A percentile compares a stretch with the other conserved stretches of the same genome.
phyloP scores from a whole-genome alignment of 768 basidiomycete genomes.

The Tylopilus intermedius region DNA sequence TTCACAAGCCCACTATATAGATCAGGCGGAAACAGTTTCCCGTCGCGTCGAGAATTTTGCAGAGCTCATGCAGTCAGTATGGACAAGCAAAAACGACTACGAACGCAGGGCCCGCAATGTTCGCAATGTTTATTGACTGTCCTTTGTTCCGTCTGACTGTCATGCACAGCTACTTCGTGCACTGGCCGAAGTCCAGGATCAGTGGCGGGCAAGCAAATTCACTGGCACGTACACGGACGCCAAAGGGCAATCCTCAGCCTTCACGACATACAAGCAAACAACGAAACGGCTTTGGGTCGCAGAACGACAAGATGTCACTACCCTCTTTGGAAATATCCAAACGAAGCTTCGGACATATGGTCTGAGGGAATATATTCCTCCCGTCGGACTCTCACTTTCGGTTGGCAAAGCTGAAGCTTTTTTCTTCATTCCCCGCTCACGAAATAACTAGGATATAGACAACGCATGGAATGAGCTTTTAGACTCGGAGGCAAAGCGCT shows the following conservation, averaged over 20 bases:
- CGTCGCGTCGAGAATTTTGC: constrained; percentile 94
- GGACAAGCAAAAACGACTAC: constrained; percentile 86
- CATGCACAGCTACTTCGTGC: constrained; percentile 55
- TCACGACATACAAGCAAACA: constrained; percentile 78
- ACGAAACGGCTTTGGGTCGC: constrained; percentile 84
- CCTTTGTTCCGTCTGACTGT: constrained; percentile 4
- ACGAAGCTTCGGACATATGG: constrained; percentile 92
- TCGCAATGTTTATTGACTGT: constrained; percentile 17
- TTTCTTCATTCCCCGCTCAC: constrained; percentile 6
- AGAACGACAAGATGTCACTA: constrained; percentile 83
- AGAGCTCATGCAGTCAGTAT: constrained; percentile 89
- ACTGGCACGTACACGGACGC: constrained; percentile 77
- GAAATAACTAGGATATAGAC: constrained; percentile 58
- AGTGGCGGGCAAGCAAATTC: constrained; percentile 66
- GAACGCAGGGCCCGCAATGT: constrained; percentile 79
- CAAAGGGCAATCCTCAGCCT: constrained; percentile 65
- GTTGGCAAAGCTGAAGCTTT: constrained; percentile 31
- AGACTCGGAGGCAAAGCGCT: constrained; percentile 68
- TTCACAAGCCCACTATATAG: constrained; percentile 43
- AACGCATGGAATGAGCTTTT: constrained; percentile 70
- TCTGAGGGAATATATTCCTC: constrained; percentile 78
- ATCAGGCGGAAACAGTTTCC: constrained; percentile 92
- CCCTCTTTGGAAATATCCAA: constrained; percentile 88
- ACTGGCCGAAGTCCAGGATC: constrained; percentile 58
- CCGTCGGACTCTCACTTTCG: constrained; percentile 57